A percentile compares a stretch with the other conserved stretches of the same genome.
These are phyloP conservation scores for Cladorrhinum sp. DNA, from an alignment of 2,329 filamentous ascomycete species.

Conservation along the genomic window DNA sequence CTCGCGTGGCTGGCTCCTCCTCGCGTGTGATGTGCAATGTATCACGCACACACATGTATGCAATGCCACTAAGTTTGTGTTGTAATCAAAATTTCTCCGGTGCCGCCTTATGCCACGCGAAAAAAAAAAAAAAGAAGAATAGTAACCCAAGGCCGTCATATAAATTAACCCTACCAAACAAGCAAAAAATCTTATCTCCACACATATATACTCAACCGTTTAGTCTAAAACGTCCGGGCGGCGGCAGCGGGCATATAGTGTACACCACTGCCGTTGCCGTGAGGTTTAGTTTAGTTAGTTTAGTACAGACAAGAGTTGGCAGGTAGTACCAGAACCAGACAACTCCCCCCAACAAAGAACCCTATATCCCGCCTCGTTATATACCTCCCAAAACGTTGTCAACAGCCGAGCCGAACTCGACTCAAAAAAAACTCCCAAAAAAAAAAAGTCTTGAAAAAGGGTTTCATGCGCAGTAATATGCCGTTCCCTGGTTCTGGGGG, in stretches of 20 bases:
- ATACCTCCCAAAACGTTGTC: background rate
- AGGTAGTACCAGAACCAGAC: background rate
- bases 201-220: no score
- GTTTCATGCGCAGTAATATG: no score
- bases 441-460: background rate
- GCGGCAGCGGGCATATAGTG: background rate
- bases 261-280: background rate
- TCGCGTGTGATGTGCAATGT: no score
- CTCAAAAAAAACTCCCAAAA: background rate
- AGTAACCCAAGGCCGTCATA: background rate
- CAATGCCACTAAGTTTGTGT: no score
- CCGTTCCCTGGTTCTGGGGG: no score
- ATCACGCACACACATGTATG: no score
- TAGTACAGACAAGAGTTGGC: background rate
- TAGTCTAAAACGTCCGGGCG: background rate
- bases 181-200: no score
- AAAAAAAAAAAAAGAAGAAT: no score
- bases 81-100: no score
- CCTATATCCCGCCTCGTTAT: conserved; percentile 3
- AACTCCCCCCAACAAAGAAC: background rate
- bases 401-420: background rate
- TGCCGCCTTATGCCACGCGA: no score
- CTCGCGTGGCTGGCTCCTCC: no score
- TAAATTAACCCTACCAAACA: background rate
- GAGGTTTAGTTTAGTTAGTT: no score